A percentile compares a stretch with the other conserved stretches of the same genome.
These are phyloP conservation scores for Punica granatum DNA, from an alignment of 345 rosid species.

Conservation along the genomic window DNA sequence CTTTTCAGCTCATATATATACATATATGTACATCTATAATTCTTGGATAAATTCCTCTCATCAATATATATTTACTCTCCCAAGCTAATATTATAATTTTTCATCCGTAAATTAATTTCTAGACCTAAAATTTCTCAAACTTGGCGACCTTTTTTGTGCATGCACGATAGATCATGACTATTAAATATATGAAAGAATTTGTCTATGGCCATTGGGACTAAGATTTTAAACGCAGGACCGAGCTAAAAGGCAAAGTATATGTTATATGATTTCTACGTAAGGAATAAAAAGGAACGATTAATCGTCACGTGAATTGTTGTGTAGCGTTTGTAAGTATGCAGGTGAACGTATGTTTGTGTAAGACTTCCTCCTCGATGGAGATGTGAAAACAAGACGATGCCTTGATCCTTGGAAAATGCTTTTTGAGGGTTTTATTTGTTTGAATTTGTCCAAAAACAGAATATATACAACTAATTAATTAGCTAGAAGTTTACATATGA, in stretches of 20 bases:
- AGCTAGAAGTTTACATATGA: background rate
- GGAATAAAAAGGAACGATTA: constrained; percentile 14
- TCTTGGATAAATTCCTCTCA: too few relatives aligned
- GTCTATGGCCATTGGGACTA: too few relatives aligned
- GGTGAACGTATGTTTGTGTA: background rate
- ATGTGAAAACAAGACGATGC: constrained; percentile 3
- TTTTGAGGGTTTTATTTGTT: constrained; percentile 7
- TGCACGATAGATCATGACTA: too few relatives aligned
- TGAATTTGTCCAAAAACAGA: constrained; percentile 13
- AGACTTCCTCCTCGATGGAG: background rate
- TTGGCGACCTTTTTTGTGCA: too few relatives aligned
- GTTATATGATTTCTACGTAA: background rate
- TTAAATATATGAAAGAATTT: too few relatives aligned
- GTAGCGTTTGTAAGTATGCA: constrained; percentile 7
- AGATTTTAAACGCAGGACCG: background rate
- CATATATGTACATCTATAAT: too few relatives aligned
- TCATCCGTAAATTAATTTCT: too few relatives aligned
- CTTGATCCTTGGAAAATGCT: constrained; percentile 8
- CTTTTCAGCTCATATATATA: background rate
- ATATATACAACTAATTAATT: background rate
- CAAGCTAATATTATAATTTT: too few relatives aligned
- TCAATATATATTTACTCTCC: too few relatives aligned
- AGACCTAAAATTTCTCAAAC: too few relatives aligned
- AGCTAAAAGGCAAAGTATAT: constrained; percentile 8
- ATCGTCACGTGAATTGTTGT: constrained; percentile 17